A percentile compares a stretch with the other conserved stretches of the same genome.
phyloP scores from a whole-genome alignment of 768 basidiomycete species.

The Rhodotorula babjevae region DNA sequence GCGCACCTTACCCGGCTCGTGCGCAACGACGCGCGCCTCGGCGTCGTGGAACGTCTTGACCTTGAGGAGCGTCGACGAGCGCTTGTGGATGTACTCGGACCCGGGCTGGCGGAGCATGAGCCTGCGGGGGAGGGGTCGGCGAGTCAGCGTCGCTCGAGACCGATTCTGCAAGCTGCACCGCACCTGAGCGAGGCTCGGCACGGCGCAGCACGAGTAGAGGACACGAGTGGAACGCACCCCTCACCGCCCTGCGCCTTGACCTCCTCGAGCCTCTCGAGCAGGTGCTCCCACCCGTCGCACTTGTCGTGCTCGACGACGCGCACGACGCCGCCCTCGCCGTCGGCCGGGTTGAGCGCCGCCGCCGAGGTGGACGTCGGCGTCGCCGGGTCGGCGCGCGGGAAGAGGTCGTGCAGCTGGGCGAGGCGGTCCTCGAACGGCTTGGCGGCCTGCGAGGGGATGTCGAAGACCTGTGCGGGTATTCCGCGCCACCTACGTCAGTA shows the following conservation, averaged over 20 bases:
- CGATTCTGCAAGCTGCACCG: no score
- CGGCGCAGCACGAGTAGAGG: no score
- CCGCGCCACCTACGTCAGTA: no score
- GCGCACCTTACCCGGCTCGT: conserved; percentile 38
- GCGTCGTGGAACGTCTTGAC: conserved; percentile 43
- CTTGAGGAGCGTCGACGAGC: conserved; percentile 37
- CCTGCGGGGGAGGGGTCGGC: neutral
- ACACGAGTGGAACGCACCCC: conserved; percentile 20
- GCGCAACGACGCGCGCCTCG: conserved; percentile 38
- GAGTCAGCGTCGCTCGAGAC: no score
- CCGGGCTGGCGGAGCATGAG: conserved; percentile 39
- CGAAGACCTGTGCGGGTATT: conserved; percentile 36
- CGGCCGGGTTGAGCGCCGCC: neutral
- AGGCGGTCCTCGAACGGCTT: conserved; percentile 35
- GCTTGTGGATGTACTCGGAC: conserved; percentile 29
- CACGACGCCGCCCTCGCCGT: neutral
- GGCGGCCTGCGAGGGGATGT: conserved; percentile 27
- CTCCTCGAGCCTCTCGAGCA: conserved; percentile 14
- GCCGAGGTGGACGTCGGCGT: neutral
- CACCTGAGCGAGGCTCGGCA: no score
- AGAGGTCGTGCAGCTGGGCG: conserved; percentile 8
- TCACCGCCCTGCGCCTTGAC: conserved; percentile 29
- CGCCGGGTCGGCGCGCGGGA: conserved; percentile 4
- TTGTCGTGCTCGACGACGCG: conserved; percentile 23
- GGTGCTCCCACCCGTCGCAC: conserved; percentile 31